Base-by-base conservation (phyloP, 2,329 filamentous ascomycete species). In the Pseudogymnoascus sp. region DNA sequence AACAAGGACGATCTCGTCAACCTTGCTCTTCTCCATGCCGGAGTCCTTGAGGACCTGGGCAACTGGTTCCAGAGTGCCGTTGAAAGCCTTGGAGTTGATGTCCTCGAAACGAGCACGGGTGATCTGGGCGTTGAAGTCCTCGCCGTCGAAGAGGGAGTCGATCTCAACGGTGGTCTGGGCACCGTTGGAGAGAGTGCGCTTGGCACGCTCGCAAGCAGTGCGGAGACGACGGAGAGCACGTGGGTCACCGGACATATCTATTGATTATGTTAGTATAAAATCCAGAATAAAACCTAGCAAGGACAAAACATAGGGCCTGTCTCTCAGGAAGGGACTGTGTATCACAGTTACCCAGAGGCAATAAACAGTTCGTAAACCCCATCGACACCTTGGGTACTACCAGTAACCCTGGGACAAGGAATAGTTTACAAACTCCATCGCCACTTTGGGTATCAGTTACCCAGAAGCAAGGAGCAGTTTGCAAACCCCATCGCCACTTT, bases 101-200 rank as follows among this genome's bases (percentile, higher is more conserved):
- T 97, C 95, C 81, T 99, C 95, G 81, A 99, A 99, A 83, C 93
- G 90, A 73, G 95, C 95, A 86, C 95, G 93, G 76, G 95, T 97
- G 80, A 99, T 96, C 78, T 90, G 90, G 77, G 93, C 86, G 81
- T 93, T 93, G 84, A 96, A 97, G 79, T 99, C 95, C 80, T 97
- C 91, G 72, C 95, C 93, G 72, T 97, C 95, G 77, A 95, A 97
- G 70, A 99, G 89, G 71, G 93, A 97, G 82, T 97, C 95, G 73
- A 97, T 97, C 83, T 99, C 95, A 72, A 97, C 91, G 72, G 92
- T 96, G 74, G 95, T 96, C 82, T 97, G 93, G 65, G 95, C 93
- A 79, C 91, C 93, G 81, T 92, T 96, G 77, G 95, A 97, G 62
- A 97, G 87, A 68, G 95, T 97, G 81, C 95, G 89, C 91, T 99